Base-by-base conservation (phyloP, 2,329 filamentous ascomycete species). In the Fonsecaea monophora region DNA sequence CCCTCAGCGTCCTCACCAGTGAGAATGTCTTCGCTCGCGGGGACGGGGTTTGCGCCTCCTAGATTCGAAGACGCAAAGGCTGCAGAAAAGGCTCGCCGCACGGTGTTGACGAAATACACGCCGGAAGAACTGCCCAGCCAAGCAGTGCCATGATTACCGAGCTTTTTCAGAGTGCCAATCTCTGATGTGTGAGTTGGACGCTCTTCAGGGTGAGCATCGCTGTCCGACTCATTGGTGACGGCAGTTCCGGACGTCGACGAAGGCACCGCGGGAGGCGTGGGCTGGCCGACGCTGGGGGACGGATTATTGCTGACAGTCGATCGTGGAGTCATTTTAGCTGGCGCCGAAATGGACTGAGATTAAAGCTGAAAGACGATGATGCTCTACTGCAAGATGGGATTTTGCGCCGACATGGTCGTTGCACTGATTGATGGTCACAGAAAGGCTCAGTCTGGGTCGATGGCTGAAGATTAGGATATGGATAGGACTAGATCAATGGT, bases 41-140 rank as follows among this genome's bases (percentile, higher is more conserved):
- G 72, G n/a, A 73, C 67, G 18, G 68, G 66, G 53, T 71, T 66
- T 32, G 69, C 66, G 13, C 69, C 68, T 30, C 56, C 68, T 2
- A 66, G 40, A 54, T 64, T 62, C 21, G 70, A 71, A 54, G 69
- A 58, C 53, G 74, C 74, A 34, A 78, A 70, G 6, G 77, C 75
- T 21, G 75, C 73, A 5, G 80, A 79, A 72, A 85, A 85, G n/a
- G 83, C 82, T 37, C 80, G 79, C 50, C 81, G 81, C 63, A 85
- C 84, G 0, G 83, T 85, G 65, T 85, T 84, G 70, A 83, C 79
- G 73, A 85, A 85, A 74, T 82, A 85, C 53, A 85, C 81, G 3
- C 84, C 83, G 48, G 80, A 83, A 12, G 82, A 82, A 70, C 82
- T 84, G 32, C 84, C 83, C 35, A 85, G 81, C 71, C 84, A 85